Evolutionary conservation across 148 eudicot species (phyloP), one percentile per base, ranked within the genome.

Genomic region (Agrostemma githago): DNA sequence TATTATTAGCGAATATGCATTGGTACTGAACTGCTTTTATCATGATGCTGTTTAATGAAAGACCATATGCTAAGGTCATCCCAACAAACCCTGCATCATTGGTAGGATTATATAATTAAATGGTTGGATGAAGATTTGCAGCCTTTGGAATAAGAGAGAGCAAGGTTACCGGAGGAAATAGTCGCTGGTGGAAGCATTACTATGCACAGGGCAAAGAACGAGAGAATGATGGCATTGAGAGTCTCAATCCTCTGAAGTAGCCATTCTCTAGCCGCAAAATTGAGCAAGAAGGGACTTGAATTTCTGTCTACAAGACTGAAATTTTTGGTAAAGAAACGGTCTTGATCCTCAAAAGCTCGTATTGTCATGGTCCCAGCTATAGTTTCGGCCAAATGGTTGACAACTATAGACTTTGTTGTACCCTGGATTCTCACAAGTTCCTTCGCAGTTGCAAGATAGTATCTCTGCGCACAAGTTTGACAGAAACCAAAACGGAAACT

Each of bases 61-160:
- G 95, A 71, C 98, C 98, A 75, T 93, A 91, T 43, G 98, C 87
- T 69, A 93, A 74, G 40, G 98, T 92, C 97, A 93, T 89, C 51
- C 98, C 98, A 43, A 93, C 85, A 76, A 89, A 91, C 72, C 98
- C 98, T 93, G 91, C 84, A 84, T 64, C 8, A 62, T 38, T 14
- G 17, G 39, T 40, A 6, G 37, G 16, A 37, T 42, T 16, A 64
- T 42, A 41, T 42, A 41, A 44, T 3, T 51, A 51, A 51, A 7
- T 11, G 19, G 16, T 4, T 64, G 44, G 19, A 63, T 17, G n/a
- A 65, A 16, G 40, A 15, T 39, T 10, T 6, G 66, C 42, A 40
- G 68, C 7, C 1, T 2, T 3, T 0, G 20, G 15, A 65, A 14
- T 43, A 9, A 65, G 65, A 61, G 48, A 16, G 48, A 16, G 11